phyloP scores from a whole-genome alignment of 2,329 filamentous ascomycete genomes.

The Aspergillus sp. region DNA sequence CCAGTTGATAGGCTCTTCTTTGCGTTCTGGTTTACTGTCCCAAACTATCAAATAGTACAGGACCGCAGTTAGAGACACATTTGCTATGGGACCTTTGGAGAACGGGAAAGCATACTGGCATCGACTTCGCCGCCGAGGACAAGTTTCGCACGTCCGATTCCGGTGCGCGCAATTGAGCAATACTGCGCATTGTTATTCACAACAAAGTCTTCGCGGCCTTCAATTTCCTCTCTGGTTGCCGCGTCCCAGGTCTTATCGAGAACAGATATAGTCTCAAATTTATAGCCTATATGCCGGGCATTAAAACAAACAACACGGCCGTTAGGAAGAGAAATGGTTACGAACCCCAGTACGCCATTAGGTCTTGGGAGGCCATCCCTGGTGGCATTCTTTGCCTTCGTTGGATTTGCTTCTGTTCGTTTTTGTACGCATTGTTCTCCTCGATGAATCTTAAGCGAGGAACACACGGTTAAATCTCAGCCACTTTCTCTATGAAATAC shows the following conservation, averaged over 20 bases:
- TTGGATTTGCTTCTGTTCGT: conserved; percentile 61
- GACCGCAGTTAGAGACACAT: background rate
- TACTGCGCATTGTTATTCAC: conserved; percentile 94
- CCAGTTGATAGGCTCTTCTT: conserved; percentile 76
- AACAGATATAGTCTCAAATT: conserved; percentile 86
- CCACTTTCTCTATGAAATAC: background rate
- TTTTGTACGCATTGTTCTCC: conserved; percentile 77
- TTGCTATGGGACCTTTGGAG: background rate
- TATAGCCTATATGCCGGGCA: conserved; percentile 67
- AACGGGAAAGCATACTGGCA: conserved; percentile 59
- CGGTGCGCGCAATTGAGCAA: conserved; percentile 88
- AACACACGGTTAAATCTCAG: background rate
- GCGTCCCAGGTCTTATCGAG: conserved; percentile 73
- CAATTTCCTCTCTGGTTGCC: conserved; percentile 73
- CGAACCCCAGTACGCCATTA: conserved; percentile 91
- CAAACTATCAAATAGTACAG: conserved; percentile 59
- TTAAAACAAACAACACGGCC: background rate
- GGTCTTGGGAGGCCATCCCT: conserved; percentile 64
- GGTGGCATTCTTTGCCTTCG: conserved; percentile 49
- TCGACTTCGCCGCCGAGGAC: conserved; percentile 94
- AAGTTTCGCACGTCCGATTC: conserved; percentile 72
- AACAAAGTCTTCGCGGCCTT: conserved; percentile 65
- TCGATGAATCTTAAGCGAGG: conserved; percentile 76
- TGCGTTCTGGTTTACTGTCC: conserved; percentile 72
- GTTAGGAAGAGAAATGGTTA: conserved; percentile 3